A percentile compares a stretch with the other conserved stretches of the same genome.
Evolutionary conservation across 1,284 basidiomycete species (phyloP).

Genomic region (Ceratobasidium sp.): DNA sequence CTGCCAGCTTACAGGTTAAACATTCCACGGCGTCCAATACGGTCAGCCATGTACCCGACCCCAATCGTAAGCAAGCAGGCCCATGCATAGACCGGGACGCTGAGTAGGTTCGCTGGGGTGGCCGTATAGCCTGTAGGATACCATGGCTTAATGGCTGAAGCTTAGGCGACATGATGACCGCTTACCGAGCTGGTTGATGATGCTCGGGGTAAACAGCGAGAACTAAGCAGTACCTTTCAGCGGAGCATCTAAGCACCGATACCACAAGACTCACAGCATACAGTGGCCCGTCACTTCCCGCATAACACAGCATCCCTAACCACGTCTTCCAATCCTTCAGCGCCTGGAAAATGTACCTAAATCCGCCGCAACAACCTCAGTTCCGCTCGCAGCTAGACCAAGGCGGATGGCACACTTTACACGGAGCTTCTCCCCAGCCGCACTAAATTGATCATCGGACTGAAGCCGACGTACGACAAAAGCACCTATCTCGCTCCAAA

Average conservation of each 20-base stretch:
- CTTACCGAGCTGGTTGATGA: conserved; percentile 58
- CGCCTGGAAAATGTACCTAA: conserved; percentile 66
- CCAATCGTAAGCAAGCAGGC: conserved; percentile 48
- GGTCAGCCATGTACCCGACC: conserved; percentile 48
- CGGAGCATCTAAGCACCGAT: conserved; percentile 43
- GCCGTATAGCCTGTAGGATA: conserved; percentile 64
- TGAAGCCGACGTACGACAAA: conserved; percentile 74
- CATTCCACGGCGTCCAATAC: conserved; percentile 46
- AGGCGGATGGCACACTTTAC: conserved; percentile 56
- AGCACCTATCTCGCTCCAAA: conserved; percentile 54
- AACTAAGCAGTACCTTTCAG: conserved; percentile 61
- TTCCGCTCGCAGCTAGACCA: background rate
- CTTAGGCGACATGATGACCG: conserved; percentile 21
- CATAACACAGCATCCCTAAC: conserved; percentile 58
- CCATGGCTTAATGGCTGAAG: background rate
- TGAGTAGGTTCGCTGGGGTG: conserved; percentile 77
- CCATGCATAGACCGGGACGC: conserved; percentile 74
- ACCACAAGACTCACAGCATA: conserved; percentile 64
- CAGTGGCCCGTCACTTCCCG: conserved; percentile 64
- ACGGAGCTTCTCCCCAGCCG: conserved; percentile 71
- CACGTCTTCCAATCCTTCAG: conserved; percentile 79
- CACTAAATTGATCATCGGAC: conserved; percentile 76
- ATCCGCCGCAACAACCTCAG: background rate
- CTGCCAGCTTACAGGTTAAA: conserved; percentile 44
- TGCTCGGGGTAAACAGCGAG: conserved; percentile 65